Percentiles rank a stretch among this genome's conserved stretches.
phyloP scores from a whole-genome alignment of 2,329 filamentous ascomycete species.

The Cladorrhinum sp. region DNA sequence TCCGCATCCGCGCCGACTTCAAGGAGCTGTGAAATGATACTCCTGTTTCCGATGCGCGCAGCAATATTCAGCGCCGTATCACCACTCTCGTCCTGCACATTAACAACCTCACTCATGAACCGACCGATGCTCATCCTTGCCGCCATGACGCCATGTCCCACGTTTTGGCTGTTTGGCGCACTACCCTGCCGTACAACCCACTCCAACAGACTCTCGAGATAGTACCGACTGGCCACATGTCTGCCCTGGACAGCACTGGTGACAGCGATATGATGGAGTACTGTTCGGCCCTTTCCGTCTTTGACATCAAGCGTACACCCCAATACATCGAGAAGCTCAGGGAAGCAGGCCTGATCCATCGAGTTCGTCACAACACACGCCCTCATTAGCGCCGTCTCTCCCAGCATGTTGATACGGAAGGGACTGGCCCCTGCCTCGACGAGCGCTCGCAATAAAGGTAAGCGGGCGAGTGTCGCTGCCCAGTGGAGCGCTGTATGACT shows the following conservation, averaged over 20 bases:
- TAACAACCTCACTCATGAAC: constrained; percentile 97
- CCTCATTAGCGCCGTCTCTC: constrained; percentile 90
- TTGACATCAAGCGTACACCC: constrained; percentile 86
- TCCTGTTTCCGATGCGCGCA: constrained; percentile 85
- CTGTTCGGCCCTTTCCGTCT: constrained; percentile 84
- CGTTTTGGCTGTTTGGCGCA: constrained; percentile 40
- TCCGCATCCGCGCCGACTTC: constrained; percentile 94
- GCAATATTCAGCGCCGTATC: constrained; percentile 95
- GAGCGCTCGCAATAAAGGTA: constrained; percentile 75
- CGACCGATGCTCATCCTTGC: constrained; percentile 79
- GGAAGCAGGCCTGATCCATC: constrained; percentile 85
- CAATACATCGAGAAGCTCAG: constrained; percentile 83
- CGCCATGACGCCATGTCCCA: constrained; percentile 21
- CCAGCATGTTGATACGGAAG: constrained; percentile 80
- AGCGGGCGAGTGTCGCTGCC: constrained; percentile 88
- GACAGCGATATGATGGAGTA: constrained; percentile 93
- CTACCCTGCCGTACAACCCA: constrained; percentile 84
- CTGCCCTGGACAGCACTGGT: constrained; percentile 94
- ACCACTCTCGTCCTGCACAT: constrained; percentile 87
- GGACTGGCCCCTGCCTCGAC: constrained; percentile 84
- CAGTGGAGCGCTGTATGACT: constrained; percentile 91
- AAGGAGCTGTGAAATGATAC: constrained; percentile 92
- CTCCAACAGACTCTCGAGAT: constrained; percentile 88
- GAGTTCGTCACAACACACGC: constrained; percentile 93
- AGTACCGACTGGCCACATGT: constrained; percentile 88